Percentiles rank a stretch among this genome's conserved stretches.
phyloP scores from a whole-genome alignment of 257 asterid species.

The Handroanthus guayacan region DNA sequence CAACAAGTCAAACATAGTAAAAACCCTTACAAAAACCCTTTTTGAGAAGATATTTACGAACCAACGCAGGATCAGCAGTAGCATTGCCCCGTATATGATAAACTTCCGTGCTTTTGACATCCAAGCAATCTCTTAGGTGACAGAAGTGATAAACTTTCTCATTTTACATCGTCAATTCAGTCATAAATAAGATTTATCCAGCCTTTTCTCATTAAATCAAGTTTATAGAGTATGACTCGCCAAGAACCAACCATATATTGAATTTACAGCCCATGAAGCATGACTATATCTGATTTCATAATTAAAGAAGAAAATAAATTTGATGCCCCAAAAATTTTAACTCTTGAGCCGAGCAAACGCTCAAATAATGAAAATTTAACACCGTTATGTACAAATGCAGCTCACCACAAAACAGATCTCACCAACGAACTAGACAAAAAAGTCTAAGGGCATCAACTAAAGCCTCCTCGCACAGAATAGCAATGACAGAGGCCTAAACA shows the following conservation, averaged over 20 bases:
- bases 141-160: conserved; percentile 10
- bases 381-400: conserved; percentile 36
- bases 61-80: neutral
- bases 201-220: conserved; percentile 22
- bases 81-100: conserved; percentile 19
- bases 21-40: neutral
- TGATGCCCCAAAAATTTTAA: neutral
- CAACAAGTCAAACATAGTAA: neutral
- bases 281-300: conserved; percentile 21
- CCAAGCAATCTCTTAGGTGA: neutral
- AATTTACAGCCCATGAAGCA: neutral
- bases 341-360: neutral
- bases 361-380: conserved; percentile 1
- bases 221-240: conserved; percentile 4
- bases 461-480: conserved; percentile 9
- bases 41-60: neutral
- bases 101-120: neutral
- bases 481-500: conserved; percentile 29
- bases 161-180: conserved; percentile 2
- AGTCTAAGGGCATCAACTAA: conserved; percentile 31
- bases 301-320: neutral
- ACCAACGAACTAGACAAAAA: conserved; percentile 28
- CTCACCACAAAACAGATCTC: conserved; percentile 52
- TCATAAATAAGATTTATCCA: neutral
- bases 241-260: neutral